A percentile compares a stretch with the other conserved stretches of the same genome.
These are phyloP conservation scores for Phytophthora sansomeana DNA, from an alignment of 352 stramenopile species.

Conservation along the genomic window DNA sequence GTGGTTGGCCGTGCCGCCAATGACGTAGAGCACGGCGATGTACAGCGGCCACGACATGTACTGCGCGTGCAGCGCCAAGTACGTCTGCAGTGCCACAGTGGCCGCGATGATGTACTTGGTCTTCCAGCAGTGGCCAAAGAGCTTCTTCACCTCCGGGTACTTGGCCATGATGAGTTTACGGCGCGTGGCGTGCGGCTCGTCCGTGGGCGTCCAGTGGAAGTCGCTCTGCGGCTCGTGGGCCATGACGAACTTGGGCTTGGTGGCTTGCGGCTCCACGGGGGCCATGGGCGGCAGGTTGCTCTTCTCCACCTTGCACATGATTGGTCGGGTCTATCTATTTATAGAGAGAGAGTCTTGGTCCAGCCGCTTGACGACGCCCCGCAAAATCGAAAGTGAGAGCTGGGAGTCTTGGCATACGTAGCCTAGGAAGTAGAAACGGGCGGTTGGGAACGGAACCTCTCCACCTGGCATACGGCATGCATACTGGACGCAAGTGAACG, in stretches of 20 bases:
- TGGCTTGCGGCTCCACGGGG: conserved; percentile 44
- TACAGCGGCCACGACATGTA: conserved; percentile 72
- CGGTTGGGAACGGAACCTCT: conserved; percentile 11
- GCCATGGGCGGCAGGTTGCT: conserved; percentile 43
- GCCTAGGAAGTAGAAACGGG: conserved; percentile 21
- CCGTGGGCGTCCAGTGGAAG: conserved; percentile 86
- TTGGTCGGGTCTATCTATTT: neutral
- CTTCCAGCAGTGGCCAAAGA: conserved; percentile 86
- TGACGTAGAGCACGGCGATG: conserved; percentile 78
- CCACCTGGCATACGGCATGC: conserved; percentile 8
- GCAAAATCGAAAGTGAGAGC: conserved; percentile 41
- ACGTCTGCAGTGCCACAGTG: conserved; percentile 86
- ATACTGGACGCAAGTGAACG: conserved; percentile 26
- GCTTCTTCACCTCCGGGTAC: conserved; percentile 91
- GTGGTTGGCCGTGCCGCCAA: conserved; percentile 95
- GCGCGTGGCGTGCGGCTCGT: conserved; percentile 90
- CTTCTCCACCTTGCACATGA: conserved; percentile 62
- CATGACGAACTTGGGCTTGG: conserved; percentile 56
- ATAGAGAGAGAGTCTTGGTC: neutral
- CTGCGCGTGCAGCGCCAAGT: conserved; percentile 73
- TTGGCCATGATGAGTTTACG: conserved; percentile 87
- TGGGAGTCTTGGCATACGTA: conserved; percentile 21
- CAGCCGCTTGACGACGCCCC: conserved; percentile 23
- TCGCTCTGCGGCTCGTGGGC: conserved; percentile 59
- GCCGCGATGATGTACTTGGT: conserved; percentile 89